These are phyloP conservation scores for Allium fistulosum DNA, from an alignment of 106 monocot genomes.

Conservation along the genomic window DNA sequence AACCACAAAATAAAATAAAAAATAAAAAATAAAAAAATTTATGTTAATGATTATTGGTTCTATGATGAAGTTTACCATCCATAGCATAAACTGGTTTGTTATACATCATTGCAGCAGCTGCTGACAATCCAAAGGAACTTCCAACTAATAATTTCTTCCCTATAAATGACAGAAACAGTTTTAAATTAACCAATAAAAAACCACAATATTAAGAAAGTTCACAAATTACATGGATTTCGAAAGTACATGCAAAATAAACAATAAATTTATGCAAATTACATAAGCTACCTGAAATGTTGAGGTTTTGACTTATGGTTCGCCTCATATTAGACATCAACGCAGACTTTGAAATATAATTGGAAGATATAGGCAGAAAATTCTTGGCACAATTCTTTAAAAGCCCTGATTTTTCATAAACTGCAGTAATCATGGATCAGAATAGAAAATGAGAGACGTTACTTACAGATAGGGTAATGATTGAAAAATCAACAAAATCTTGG, in stretches of 20 bases:
- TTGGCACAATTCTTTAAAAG: constrained; percentile 12
- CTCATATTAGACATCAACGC: constrained; percentile 1
- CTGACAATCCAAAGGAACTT: constrained; percentile 34
- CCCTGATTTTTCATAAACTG: constrained; percentile 18
- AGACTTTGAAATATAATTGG: constrained; percentile 4
- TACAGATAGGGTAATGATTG: too few relatives aligned
- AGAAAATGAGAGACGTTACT: not conserved
- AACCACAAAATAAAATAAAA: not conserved
- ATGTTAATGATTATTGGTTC: not conserved
- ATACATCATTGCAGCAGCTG: constrained; percentile 15
- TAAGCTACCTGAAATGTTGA: constrained; percentile 19
- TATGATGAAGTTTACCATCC: constrained; percentile 33
- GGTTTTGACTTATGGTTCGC: constrained; percentile 10
- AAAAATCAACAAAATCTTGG: too few relatives aligned
- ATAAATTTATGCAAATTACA: not conserved
- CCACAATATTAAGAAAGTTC: not conserved
- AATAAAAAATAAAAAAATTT: not conserved
- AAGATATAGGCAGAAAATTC: not conserved
- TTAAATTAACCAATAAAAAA: not conserved
- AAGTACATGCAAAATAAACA: not conserved
- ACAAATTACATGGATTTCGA: not conserved
- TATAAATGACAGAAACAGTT: constrained; percentile 14
- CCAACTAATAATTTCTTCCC: constrained; percentile 37
- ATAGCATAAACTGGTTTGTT: constrained; percentile 24
- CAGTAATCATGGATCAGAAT: not conserved